Conservation (phyloP, 257 asterid genomes). For the Parsonsia alboflavescens region DNA sequence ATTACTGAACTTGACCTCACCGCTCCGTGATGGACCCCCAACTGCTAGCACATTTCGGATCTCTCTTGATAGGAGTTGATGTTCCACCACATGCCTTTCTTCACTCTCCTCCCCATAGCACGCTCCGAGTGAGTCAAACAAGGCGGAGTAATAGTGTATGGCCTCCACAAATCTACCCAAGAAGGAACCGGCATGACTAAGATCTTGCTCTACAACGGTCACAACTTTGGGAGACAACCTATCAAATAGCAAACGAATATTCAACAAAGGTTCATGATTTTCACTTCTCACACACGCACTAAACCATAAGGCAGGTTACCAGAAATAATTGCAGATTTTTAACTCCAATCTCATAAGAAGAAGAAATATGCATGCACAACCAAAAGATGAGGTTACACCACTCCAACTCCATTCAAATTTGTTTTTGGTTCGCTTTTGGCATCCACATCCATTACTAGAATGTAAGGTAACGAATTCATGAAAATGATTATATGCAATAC, state of each 20-base stretch:
- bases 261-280: background rate
- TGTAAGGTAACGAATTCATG: background rate
- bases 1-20: constrained; percentile 68
- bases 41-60: constrained; percentile 71
- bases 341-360: background rate
- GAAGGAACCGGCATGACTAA: constrained; percentile 93
- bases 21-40: constrained; percentile 77
- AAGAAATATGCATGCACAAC: background rate
- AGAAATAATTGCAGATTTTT: background rate
- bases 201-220: constrained; percentile 92
- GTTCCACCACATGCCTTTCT: constrained; percentile 90
- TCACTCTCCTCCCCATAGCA: constrained; percentile 95
- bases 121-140: constrained; percentile 94
- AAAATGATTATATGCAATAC: background rate
- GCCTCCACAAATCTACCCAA: constrained; percentile 94
- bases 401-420: background rate
- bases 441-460: background rate
- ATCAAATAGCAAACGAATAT: background rate
- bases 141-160: constrained; percentile 90
- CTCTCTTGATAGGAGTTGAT: constrained; percentile 82
- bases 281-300: background rate
- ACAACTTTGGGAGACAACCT: constrained; percentile 84
- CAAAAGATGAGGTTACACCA: background rate
- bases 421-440: background rate
- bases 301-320: background rate